Conservation (phyloP, 129 eudicot species). For the Ambrosia trifida region DNA sequence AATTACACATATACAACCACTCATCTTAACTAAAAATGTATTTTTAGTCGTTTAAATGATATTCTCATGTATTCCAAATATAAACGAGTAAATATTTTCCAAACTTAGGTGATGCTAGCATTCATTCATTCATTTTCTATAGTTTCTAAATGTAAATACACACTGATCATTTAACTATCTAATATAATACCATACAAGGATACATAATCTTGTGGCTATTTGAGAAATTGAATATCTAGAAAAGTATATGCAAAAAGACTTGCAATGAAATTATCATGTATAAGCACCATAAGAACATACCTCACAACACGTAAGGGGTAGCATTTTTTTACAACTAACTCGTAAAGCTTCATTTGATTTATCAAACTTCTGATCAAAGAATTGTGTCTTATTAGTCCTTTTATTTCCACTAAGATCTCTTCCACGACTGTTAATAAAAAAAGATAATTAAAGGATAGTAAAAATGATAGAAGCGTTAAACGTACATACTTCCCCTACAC, state of each 20-base stretch:
- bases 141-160: neutral
- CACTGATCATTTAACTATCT: neutral
- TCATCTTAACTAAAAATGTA: neutral
- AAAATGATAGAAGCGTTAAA: too few relatives aligned
- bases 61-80: neutral
- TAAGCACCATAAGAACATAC: constrained; percentile 35
- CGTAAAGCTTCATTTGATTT: constrained; percentile 67
- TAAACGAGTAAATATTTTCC: neutral
- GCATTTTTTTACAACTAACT: constrained; percentile 71
- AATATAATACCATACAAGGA: neutral
- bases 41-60: neutral
- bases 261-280: neutral
- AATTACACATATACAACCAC: neutral
- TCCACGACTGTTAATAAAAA: constrained; percentile 63
- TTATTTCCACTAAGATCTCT: constrained; percentile 83
- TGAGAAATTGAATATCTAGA: neutral
- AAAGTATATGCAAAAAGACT: neutral
- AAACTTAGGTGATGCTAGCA: neutral
- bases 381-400: constrained; percentile 78
- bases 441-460: neutral
- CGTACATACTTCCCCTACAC: too few relatives aligned
- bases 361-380: constrained; percentile 74
- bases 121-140: neutral
- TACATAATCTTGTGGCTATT: neutral
- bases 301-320: constrained; percentile 95